These are phyloP conservation scores for Aspergillus bridgeri DNA, from an alignment of 495 filamentous ascomycete species.

Conservation along the genomic window DNA sequence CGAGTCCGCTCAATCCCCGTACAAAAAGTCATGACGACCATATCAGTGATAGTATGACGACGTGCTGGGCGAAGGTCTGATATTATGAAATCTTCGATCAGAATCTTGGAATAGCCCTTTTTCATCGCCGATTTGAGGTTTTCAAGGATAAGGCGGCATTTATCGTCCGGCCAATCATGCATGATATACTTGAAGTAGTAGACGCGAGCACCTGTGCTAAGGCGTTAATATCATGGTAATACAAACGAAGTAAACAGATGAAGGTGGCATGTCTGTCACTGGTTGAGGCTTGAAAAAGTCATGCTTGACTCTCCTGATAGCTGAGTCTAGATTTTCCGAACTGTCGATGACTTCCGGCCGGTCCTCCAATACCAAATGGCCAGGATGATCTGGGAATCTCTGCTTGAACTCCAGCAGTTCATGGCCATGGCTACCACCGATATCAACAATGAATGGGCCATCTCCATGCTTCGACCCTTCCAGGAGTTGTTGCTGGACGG, in stretches of 20 bases:
- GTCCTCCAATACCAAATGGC: no score
- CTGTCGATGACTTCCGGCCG: no score
- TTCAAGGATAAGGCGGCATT: slow-evolving; percentile 30
- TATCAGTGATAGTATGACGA: slow-evolving; percentile 23
- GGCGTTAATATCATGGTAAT: no score
- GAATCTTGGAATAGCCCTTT: slow-evolving; percentile 39
- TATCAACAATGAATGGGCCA: no score
- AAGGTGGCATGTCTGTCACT: slow-evolving; percentile 17
- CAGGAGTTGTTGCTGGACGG: no score
- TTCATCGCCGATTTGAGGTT: slow-evolving; percentile 32
- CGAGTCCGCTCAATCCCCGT: slow-evolving; percentile 31
- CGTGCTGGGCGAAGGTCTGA: slow-evolving; percentile 27
- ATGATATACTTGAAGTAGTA: slow-evolving; percentile 47
- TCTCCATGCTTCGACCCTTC: no score
- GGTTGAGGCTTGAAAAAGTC: slow-evolving; percentile 45
- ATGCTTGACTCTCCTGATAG: slow-evolving; percentile 29
- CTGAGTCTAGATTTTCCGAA: slow-evolving; percentile 16
- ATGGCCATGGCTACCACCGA: no score
- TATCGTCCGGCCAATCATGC: slow-evolving; percentile 45
- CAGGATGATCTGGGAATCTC: no score
- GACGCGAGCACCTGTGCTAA: slow-evolving; percentile 26
- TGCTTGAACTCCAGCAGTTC: no score
- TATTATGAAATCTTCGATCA: slow-evolving; percentile 36
- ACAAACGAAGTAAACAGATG: no score
- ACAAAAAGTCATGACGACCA: slow-evolving; percentile 32